Base-by-base conservation (phyloP, 331 rosid genomes). In the Cydonia oblonga region DNA sequence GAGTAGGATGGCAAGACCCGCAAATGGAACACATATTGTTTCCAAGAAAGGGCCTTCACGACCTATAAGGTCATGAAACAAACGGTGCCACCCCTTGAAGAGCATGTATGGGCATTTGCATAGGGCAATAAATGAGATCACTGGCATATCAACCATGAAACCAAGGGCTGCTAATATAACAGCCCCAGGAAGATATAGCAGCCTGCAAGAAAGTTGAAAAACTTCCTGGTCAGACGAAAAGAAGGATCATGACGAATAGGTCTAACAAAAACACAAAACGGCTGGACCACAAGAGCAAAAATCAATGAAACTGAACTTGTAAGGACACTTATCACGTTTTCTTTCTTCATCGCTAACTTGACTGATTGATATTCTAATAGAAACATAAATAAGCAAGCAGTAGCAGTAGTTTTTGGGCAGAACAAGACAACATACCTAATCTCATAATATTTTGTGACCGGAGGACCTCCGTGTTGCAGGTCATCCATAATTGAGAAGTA, bases 21-120 rank as follows among this genome's bases (percentile, higher is more conserved):
- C 99, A 74, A 95, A 85, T 51, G 99, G 99, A 35, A 95, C 97
- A 52, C 99, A 95, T 74, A 95, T 95, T 28, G 97, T 89, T 81
- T 95, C 99, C 85, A 91, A 82, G 95, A 95, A 95, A 75, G 99
- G 99, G 67, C 99, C 99, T 85, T 95, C 99, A 8, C 99, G 97
- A 58, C 99, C 99, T 30, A 95, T 75, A 67, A 95, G 99, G 79
- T 95, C 99, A 64, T 90, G 96, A 87, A 95, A 89, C 89, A 95
- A 83, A 72, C 97, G 89, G 32, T 87, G 84, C 97, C 97, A 95
- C 61, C 99, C 99, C 78, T 88, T 95, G 66, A 87, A 76, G 72
- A 95, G 96, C 99, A 95, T 95, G 88, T 78, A 89, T 58, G 88
- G 85, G 75, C 90, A 69, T 84, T 95, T 95, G 78, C 57, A 90